Conservation (phyloP, 768 basidiomycete genomes). For the Termitomyces sp. region DNA sequence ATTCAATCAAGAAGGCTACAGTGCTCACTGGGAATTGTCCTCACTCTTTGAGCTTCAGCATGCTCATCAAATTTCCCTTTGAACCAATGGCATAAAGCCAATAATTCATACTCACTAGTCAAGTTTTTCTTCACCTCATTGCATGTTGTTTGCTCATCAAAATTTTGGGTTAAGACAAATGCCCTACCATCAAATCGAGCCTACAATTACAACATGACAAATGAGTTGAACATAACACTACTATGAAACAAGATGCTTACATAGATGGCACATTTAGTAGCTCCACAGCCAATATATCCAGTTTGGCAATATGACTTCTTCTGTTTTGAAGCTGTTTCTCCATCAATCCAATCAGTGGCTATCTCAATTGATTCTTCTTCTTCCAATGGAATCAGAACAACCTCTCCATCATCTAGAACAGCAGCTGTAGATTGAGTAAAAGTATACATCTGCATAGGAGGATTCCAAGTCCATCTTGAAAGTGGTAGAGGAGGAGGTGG, state of each 20-base stretch:
- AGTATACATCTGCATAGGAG: too few relatives aligned
- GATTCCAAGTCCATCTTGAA: too few relatives aligned
- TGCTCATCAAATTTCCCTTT: conserved; percentile 12
- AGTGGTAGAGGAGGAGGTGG: too few relatives aligned
- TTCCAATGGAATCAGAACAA: too few relatives aligned
- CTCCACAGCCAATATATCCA: conserved; percentile 15
- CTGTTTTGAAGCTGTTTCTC: not conserved
- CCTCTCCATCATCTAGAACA: too few relatives aligned
- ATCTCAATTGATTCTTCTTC: too few relatives aligned
- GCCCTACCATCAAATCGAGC: conserved; percentile 8
- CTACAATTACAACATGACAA: not conserved
- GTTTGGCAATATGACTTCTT: not conserved
- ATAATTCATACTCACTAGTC: conserved; percentile 13
- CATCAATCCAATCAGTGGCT: conserved; percentile 1
- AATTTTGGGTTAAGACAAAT: conserved; percentile 17
- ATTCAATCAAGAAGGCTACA: too few relatives aligned
- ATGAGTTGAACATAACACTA: not conserved
- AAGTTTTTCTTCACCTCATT: conserved; percentile 10
- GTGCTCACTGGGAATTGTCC: too few relatives aligned
- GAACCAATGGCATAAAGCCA: too few relatives aligned
- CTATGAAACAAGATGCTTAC: conserved; percentile 7
- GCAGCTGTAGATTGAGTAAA: too few relatives aligned
- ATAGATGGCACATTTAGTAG: conserved; percentile 18
- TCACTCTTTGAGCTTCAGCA: not conserved
- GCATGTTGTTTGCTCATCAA: conserved; percentile 2